Evolutionary conservation across 2,329 filamentous ascomycete species (phyloP).

Genomic region (Colletotrichum musicola): DNA sequence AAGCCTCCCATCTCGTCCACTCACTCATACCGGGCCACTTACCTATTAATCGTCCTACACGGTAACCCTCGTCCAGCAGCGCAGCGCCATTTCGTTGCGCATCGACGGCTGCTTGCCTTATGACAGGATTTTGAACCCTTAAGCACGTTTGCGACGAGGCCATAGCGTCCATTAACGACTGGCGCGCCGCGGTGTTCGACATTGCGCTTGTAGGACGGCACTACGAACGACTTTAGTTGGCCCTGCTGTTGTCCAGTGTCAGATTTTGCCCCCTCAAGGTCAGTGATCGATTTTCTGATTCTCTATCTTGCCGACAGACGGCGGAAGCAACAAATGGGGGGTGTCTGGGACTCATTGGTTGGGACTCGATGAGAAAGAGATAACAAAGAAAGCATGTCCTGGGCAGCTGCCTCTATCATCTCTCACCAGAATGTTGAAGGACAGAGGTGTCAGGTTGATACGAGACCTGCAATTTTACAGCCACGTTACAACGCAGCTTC

Average conservation of each 20-base stretch:
- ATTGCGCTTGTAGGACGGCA: conserved; percentile 12
- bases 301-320: not conserved
- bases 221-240: conserved; percentile 2
- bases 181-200: conserved; percentile 10
- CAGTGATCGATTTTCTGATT: not conserved
- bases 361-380: not conserved
- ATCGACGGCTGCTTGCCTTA: not conserved
- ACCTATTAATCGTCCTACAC: conserved; percentile 32
- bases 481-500: no score
- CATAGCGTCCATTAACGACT: not conserved
- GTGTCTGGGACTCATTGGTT: no score
- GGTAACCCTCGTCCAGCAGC: conserved; percentile 11
- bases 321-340: no score
- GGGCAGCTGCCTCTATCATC: not conserved
- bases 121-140: not conserved
- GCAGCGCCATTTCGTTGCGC: conserved; percentile 19
- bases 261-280: not conserved
- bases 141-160: not conserved
- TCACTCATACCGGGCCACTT: conserved; percentile 30
- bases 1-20: conserved; percentile 37
- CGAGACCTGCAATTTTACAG: not conserved
- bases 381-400: not conserved
- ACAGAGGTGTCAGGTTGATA: not conserved
- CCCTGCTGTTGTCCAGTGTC: not conserved
- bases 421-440: not conserved